phyloP scores from a whole-genome alignment of 1,284 basidiomycete genomes.

The Apiotrichum domesticum region DNA sequence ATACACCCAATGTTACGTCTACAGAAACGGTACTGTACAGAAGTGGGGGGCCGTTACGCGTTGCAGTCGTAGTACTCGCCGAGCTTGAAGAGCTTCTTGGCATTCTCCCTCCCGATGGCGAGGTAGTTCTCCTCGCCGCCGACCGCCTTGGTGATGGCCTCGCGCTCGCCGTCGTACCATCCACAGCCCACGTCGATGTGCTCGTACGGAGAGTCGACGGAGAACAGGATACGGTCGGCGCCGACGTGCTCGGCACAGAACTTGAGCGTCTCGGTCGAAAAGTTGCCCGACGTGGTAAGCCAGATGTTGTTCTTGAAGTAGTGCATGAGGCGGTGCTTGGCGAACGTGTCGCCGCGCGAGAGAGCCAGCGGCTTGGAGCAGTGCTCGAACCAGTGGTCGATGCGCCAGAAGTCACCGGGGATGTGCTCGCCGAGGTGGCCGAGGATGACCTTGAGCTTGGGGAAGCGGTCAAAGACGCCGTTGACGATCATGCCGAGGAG shows the following conservation, averaged over 20 bases:
- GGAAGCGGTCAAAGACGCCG: constrained; percentile 43
- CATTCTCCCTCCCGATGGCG: constrained; percentile 20
- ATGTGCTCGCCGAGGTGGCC: constrained; percentile 44
- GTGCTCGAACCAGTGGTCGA: constrained; percentile 42
- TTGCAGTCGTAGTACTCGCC: constrained; percentile 18
- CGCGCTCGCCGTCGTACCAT: constrained; percentile 29
- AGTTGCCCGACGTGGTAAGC: constrained; percentile 21
- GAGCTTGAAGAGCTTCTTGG: constrained; percentile 22
- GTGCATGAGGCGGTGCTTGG: constrained; percentile 23
- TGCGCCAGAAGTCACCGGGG: constrained; percentile 39
- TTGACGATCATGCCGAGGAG: constrained; percentile 42
- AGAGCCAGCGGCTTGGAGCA: constrained; percentile 16
- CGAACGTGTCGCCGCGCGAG: constrained; percentile 24
- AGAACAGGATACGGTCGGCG: constrained; percentile 40
- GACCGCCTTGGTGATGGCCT: constrained; percentile 12
- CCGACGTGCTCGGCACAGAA: constrained; percentile 32
- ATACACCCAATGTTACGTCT: too few relatives aligned
- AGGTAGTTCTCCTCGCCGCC: constrained; percentile 16
- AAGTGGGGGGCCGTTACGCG: neutral
- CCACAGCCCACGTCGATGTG: constrained; percentile 38
- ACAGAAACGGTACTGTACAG: too few relatives aligned
- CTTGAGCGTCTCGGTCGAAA: constrained; percentile 19
- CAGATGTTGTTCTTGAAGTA: constrained; percentile 23
- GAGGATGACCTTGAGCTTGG: constrained; percentile 44
- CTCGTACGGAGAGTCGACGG: constrained; percentile 43